Percentiles rank a stretch among this genome's conserved stretches.
Conservation (phyloP, 805 yeast genomes). For the Phaffomyces antillensis region DNA sequence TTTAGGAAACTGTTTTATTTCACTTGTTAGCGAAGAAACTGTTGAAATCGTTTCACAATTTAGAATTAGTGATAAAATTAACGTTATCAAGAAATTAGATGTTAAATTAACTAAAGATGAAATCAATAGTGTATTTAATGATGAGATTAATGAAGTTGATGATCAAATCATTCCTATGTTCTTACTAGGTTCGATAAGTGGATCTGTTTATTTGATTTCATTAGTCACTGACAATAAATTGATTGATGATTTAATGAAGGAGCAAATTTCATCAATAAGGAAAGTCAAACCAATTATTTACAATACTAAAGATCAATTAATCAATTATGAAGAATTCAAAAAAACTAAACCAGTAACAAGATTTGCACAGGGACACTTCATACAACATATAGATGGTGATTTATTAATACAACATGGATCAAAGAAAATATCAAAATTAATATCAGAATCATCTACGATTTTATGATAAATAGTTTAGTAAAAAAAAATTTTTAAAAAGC, state of each 20-base stretch:
- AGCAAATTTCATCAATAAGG: neutral
- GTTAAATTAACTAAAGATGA: neutral
- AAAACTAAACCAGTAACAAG: constrained; percentile 1
- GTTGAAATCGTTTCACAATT: constrained; percentile 10
- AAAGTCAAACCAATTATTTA: constrained; percentile 2
- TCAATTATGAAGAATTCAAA: constrained; percentile 1
- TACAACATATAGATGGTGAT: constrained; percentile 16
- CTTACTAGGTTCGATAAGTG: constrained; percentile 20
- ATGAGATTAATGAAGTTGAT: neutral
- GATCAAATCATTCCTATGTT: constrained; percentile 15
- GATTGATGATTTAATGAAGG: neutral
- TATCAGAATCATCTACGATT: constrained; percentile 4
- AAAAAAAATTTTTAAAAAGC: no score
- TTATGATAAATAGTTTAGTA: neutral
- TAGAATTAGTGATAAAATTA: constrained; percentile 19
- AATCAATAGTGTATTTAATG: neutral
- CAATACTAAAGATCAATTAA: neutral
- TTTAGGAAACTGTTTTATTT: constrained; percentile 9
- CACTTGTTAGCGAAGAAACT: neutral
- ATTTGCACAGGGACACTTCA: neutral
- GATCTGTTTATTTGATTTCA: constrained; percentile 20
- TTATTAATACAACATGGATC: constrained; percentile 7
- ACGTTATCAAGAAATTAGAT: constrained; percentile 14
- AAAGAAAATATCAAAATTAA: constrained; percentile 1
- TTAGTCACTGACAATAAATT: constrained; percentile 6